Base-by-base conservation (phyloP, 2,329 filamentous ascomycete species). In the Periconia macrospinosa region DNA sequence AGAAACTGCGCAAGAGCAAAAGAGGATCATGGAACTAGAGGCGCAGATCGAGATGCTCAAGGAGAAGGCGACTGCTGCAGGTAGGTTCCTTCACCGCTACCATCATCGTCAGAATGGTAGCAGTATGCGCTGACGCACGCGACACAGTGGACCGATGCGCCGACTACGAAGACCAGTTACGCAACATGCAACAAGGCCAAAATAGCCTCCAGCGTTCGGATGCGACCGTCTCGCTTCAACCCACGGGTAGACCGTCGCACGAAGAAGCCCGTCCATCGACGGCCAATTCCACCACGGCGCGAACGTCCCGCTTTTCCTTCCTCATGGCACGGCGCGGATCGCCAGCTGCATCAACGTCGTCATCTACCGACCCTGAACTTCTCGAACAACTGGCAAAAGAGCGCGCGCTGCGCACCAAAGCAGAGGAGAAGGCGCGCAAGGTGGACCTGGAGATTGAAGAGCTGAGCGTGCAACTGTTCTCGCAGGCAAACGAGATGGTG, bases 401-500 rank as follows among this genome's bases (percentile, higher is more conserved):
- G 71, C 84, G 89, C 68, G 77, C 76, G 43, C 79, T 89, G 53
- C 84, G 90, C 13, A 78, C 82, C 40, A 83, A 85, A 48, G 90
- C 90, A 1, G 90, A 94, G 75, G 82, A 82, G 47, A 82, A 84
- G 57, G 77, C 91, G 18, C 81, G 80, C 58, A 83, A 85, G 47
- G 88, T 89, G 47, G 86, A 84, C 65, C 80, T 78, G 13, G 90
- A 94, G 76, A 82, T 93, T 18, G 90, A 93, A 74, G 90, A 94
- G 75, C 78, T 94, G 59, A 90, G 84, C 66, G 87, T 84, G 18
- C 83, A 82, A 47, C 76, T 94, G 50, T 94, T 94, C 71, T 86
- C 90, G 75, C 87, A 92, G 76, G 90, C 90, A 48, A 94, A 94
- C 71, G 86, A 92, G 75, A 94, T 94, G 90, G 90, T 94, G 18